A percentile compares a stretch with the other conserved stretches of the same genome.
phyloP scores from a whole-genome alignment of 1,284 basidiomycete genomes.

The Marasmius oreades region DNA sequence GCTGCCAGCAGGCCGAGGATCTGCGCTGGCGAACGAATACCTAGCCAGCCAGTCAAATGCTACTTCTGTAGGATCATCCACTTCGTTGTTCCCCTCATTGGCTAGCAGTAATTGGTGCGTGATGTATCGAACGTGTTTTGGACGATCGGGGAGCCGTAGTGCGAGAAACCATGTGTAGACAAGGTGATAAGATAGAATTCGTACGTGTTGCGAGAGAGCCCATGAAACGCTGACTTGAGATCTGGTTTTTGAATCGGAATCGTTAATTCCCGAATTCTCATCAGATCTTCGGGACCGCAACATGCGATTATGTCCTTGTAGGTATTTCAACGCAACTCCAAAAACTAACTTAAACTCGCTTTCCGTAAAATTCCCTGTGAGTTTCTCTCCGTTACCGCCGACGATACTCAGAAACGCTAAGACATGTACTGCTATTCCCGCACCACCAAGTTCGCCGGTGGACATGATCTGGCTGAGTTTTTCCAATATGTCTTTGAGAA shows the following conservation, averaged over 20 bases:
- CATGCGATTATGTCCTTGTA: constrained; percentile 79
- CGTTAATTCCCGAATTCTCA: not conserved
- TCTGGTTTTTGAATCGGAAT: constrained; percentile 27
- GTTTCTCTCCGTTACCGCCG: constrained; percentile 66
- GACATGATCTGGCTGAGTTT: constrained; percentile 95
- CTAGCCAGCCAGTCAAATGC: constrained; percentile 98
- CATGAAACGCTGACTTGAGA: constrained; percentile 56
- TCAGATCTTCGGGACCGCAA: constrained; percentile 42
- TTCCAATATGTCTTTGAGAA: constrained; percentile 62
- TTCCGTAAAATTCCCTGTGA: constrained; percentile 93
- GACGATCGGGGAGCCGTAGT: constrained; percentile 81
- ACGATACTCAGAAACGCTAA: constrained; percentile 90
- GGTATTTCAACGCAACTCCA: constrained; percentile 91
- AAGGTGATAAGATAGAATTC: constrained; percentile 89
- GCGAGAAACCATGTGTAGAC: constrained; percentile 97
- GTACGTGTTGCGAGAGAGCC: constrained; percentile 94
- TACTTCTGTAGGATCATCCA: constrained; percentile 93
- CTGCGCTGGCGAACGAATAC: constrained; percentile 92
- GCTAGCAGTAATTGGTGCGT: constrained; percentile 85
- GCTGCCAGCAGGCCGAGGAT: constrained; percentile 76
- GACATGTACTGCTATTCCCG: constrained; percentile 85
- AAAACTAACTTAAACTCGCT: constrained; percentile 94
- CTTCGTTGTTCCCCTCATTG: constrained; percentile 70
- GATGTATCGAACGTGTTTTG: constrained; percentile 84
- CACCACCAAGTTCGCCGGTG: constrained; percentile 61